Evolutionary conservation across 192 early-diverging fungal species (phyloP).

Genomic region (Paraglomus brasilianum): DNA sequence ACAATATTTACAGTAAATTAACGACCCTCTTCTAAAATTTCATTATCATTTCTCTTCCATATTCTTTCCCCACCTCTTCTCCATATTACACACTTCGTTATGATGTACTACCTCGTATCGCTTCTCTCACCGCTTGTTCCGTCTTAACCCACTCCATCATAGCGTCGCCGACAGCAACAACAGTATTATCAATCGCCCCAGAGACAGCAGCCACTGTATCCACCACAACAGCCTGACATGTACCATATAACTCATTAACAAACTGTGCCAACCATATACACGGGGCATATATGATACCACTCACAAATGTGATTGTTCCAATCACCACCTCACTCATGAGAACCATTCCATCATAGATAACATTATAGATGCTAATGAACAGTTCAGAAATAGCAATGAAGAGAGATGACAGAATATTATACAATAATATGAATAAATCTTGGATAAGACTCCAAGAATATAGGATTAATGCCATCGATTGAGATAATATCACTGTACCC

Average conservation of each 20-base stretch:
- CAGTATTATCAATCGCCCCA: background rate
- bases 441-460: background rate
- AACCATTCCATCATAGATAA: too few species aligned
- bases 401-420: background rate
- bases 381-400: background rate
- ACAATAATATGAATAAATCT: background rate
- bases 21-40: too few species aligned
- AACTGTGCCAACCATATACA: background rate
- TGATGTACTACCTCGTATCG: background rate
- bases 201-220: background rate
- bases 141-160: constrained; percentile 30
- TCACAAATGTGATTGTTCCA: background rate
- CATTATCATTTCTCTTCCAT: too few species aligned
- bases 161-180: constrained; percentile 6
- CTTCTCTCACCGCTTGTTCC: constrained; percentile 16
- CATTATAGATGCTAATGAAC: too few species aligned
- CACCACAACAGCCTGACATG: background rate
- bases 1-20: too few species aligned
- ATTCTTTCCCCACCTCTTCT: too few species aligned
- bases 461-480: too few species aligned
- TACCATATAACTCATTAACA: background rate
- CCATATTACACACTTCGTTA: too few species aligned
- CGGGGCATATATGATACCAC: background rate
- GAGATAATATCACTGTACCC: too few species aligned
- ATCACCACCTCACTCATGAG: too few species aligned